Evolutionary conservation across 106 monocot species (phyloP).

Genomic region (Dendrobium huoshanense): DNA sequence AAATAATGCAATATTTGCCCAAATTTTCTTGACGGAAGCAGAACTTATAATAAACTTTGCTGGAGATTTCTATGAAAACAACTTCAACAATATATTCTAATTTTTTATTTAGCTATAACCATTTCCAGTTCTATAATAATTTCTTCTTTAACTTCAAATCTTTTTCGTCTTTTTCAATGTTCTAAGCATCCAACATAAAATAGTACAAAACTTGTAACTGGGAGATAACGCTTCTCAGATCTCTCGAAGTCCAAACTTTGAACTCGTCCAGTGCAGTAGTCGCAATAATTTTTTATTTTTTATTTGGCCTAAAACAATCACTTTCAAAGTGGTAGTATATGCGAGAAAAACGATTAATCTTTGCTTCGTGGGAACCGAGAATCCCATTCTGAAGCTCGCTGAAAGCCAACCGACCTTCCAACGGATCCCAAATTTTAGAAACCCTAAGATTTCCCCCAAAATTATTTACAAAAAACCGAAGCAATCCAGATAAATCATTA

Average conservation of each 20-base stretch:
- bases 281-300: no score
- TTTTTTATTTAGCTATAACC: background rate
- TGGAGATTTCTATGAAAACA: background rate
- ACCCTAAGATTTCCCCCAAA: constrained; percentile 2
- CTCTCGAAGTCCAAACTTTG: background rate
- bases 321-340: background rate
- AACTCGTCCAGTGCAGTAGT: background rate
- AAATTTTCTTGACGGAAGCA: background rate
- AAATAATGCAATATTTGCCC: background rate
- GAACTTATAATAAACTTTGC: background rate
- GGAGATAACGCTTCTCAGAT: background rate
- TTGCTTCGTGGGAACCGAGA: background rate
- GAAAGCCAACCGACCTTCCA: background rate
- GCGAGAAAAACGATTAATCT: background rate
- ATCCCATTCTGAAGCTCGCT: background rate
- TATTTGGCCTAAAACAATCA: background rate
- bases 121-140: background rate
- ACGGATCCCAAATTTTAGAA: background rate
- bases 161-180: background rate
- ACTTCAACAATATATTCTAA: background rate
- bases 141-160: background rate
- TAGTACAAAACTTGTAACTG: no score
- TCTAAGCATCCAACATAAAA: no score
- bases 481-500: background rate
- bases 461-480: background rate